phyloP scores from a whole-genome alignment of 2,329 filamentous ascomycete genomes.

The Lojkania enalia region DNA sequence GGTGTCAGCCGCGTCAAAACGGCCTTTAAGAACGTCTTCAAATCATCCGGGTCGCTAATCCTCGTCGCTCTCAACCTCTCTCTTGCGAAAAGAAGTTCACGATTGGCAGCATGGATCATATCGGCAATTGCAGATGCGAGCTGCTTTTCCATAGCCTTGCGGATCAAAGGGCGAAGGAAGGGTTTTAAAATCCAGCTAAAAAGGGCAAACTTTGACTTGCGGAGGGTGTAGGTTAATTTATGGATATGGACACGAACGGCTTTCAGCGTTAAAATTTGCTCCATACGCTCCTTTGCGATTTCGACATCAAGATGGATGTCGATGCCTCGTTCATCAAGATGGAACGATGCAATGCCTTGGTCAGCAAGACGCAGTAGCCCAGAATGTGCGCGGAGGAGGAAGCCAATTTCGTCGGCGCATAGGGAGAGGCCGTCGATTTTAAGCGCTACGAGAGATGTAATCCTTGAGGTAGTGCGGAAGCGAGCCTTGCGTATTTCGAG shows the following conservation, averaged over 20 bases:
- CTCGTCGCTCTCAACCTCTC: constrained; percentile 84
- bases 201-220: constrained; percentile 74
- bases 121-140: constrained; percentile 72
- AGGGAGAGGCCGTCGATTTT: constrained; percentile 82
- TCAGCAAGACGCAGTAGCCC: constrained; percentile 76
- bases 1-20: constrained; percentile 76
- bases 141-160: constrained; percentile 77
- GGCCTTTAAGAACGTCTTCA: constrained; percentile 81
- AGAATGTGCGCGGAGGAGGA: constrained; percentile 80
- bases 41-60: constrained; percentile 77
- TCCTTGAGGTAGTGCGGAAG: constrained; percentile 67
- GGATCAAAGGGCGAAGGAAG: constrained; percentile 76
- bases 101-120: constrained; percentile 72
- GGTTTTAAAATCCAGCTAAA: constrained; percentile 84
- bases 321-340: constrained; percentile 82
- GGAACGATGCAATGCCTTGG: constrained; percentile 82
- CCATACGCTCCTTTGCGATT: constrained; percentile 74
- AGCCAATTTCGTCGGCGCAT: constrained; percentile 84
- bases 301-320: constrained; percentile 86
- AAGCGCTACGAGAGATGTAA: constrained; percentile 74
- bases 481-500: constrained; percentile 80
- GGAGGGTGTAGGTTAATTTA: constrained; percentile 78
- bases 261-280: constrained; percentile 78
- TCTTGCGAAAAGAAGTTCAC: constrained; percentile 82
- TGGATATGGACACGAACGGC: constrained; percentile 81